These are phyloP conservation scores for Niebla homalea DNA, from an alignment of 495 filamentous ascomycete genomes.

Conservation along the genomic window DNA sequence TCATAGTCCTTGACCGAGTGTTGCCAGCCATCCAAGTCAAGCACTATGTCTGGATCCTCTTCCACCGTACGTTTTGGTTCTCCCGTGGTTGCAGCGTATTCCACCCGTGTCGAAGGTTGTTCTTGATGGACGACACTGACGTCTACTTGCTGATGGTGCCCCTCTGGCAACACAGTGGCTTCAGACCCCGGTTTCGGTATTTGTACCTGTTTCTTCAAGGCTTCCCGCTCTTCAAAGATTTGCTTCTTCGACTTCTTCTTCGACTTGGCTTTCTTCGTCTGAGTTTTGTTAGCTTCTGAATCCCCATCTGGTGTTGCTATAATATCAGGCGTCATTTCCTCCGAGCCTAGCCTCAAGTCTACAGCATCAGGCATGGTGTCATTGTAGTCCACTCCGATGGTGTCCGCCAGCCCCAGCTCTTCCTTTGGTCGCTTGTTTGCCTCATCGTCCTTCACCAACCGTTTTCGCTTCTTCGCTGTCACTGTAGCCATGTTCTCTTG, in stretches of 20 bases:
- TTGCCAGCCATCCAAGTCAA: conserved; percentile 72
- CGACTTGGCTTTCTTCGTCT: conserved; percentile 29
- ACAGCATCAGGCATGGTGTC: conserved; percentile 20
- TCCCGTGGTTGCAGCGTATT: conserved; percentile 48
- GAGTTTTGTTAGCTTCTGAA: conserved; percentile 17
- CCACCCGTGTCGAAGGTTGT: conserved; percentile 29
- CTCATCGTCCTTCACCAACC: conserved; percentile 43
- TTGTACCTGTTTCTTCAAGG: conserved; percentile 30
- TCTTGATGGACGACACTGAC: conserved; percentile 9
- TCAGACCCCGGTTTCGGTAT: conserved; percentile 26
- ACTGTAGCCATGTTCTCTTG: conserved; percentile 27
- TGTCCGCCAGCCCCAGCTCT: conserved; percentile 64
- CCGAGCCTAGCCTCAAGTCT: conserved; percentile 8
- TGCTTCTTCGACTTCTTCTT: conserved; percentile 67
- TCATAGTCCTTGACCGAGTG: conserved; percentile 67
- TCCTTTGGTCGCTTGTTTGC: conserved; percentile 60
- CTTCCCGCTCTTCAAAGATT: conserved; percentile 54
- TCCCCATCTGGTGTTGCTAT: conserved; percentile 31
- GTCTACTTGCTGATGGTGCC: not conserved
- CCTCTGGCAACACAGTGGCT: conserved; percentile 19
- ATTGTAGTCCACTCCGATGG: conserved; percentile 34
- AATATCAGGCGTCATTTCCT: conserved; percentile 27
- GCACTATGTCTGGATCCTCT: conserved; percentile 49
- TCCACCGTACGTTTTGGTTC: conserved; percentile 51
- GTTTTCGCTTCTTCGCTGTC: conserved; percentile 55